Evolutionary conservation across 108 stramenopile species (phyloP).

Genomic region (Cyclotella atomus): DNA sequence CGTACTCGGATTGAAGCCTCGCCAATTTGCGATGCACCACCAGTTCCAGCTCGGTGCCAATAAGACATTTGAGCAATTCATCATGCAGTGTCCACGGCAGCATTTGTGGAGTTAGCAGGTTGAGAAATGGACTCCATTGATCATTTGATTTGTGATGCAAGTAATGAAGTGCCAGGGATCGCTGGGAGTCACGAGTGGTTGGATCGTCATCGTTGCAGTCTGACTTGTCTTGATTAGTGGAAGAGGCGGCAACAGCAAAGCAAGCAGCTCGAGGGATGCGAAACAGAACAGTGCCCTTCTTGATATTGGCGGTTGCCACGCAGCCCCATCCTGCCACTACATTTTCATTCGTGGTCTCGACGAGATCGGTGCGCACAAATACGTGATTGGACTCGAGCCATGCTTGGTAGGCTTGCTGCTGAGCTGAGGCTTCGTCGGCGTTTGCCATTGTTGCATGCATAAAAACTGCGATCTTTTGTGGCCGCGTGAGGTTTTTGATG

Average conservation of each 20-base stretch:
- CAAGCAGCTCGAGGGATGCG: conserved; percentile 25
- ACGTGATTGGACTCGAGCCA: conserved; percentile 30
- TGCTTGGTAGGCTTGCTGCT: conserved; percentile 19
- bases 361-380: conserved; percentile 14
- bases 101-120: conserved; percentile 24
- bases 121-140: conserved; percentile 23
- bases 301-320: conserved; percentile 24
- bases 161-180: conserved; percentile 15
- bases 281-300: conserved; percentile 27
- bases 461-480: no score
- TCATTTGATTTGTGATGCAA: not conserved
- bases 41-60: conserved; percentile 24
- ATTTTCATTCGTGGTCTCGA: conserved; percentile 20
- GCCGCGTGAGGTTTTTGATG: no score
- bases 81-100: conserved; percentile 26
- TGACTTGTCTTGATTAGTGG: no score
- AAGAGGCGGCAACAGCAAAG: no score
- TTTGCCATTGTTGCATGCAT: no score
- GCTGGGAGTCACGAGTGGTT: conserved; percentile 25
- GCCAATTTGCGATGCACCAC: conserved; percentile 27
- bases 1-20: conserved; percentile 15
- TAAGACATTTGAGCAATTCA: conserved; percentile 1
- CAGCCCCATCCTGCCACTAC: conserved; percentile 39
- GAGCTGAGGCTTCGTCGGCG: no score
- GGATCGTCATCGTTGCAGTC: conserved; percentile 15